Base-by-base conservation (phyloP, 495 filamentous ascomycete genomes). In the Aspergillus mulundensis region DNA sequence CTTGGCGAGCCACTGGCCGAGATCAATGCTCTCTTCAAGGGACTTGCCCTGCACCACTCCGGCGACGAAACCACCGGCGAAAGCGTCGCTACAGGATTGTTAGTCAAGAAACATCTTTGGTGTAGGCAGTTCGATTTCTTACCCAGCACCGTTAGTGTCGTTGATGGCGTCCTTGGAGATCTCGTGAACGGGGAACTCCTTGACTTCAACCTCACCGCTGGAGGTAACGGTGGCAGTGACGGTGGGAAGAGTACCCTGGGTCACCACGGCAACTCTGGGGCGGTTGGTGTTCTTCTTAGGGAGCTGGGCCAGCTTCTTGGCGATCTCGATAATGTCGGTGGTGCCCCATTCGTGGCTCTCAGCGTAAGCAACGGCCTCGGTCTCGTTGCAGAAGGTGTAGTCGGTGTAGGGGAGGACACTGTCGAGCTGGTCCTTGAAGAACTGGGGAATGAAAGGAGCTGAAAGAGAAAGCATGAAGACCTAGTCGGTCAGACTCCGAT, bases 301-400 rank as follows among this genome's bases (percentile, higher is more conserved):
- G 57, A 97, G 81, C 59, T 83, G 83, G 61, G 90, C 90, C 58
- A 98, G 79, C 67, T 83, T 77, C 79, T 87, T 87, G 56, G 93
- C 91, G 66, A 97, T 95, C 77, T 87, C 89, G 62, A 86, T 81
- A 61, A 97, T 81, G 69, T 94, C 89, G 59, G 85, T 85, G 46
- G 85, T 87, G 32, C 69, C 70, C 67, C 76, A 84, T 54, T 77
- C 78, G 71, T 97, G 91, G 53, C 84, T 85, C 66, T 89, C 84
- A 49, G 95, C 86, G 74, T 91, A 97, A 50, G 89, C 76, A 60
- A 82, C 80, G 30, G 91, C 94, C 76, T 99, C 94, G 25, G 87
- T 88, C 85, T 97, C 95, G 74, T 99, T 99, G 58, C 92, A 94
- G 73, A 97, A 87, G 32, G 96, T 79, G 78, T 92, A 96, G 78